Conservation (phyloP, 257 asterid species). For the Solanum dulcamara region DNA sequence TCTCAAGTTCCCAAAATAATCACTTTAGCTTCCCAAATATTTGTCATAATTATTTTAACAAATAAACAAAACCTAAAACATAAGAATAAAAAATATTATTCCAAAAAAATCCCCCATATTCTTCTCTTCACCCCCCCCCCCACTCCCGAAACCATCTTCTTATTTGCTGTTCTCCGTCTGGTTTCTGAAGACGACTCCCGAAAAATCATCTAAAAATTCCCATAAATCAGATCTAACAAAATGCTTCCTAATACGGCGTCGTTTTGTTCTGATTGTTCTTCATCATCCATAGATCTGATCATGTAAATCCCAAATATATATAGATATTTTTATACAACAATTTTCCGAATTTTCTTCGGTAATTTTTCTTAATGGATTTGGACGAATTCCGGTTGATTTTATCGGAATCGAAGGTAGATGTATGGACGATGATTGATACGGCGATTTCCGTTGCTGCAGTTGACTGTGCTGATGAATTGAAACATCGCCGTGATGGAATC, state of each 20-base stretch:
- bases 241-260: slow-evolving; percentile 12
- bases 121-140: not conserved
- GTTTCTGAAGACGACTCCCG: not conserved
- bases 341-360: not conserved
- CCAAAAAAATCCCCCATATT: slow-evolving; percentile 1
- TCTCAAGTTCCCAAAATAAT: not conserved
- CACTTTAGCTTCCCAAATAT: not conserved
- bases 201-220: not conserved
- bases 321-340: too few relatives aligned
- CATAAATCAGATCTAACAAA: not conserved
- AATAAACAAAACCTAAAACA: not conserved
- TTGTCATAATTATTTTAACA: not conserved
- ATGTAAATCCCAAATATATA: slow-evolving; percentile 3
- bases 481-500: slow-evolving; percentile 62
- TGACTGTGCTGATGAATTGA: slow-evolving; percentile 61
- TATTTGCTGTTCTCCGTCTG: not conserved
- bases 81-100: not conserved
- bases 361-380: slow-evolving; percentile 46
- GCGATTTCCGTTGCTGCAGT: slow-evolving; percentile 68
- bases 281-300: slow-evolving; percentile 14
- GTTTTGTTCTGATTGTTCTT: slow-evolving; percentile 8
- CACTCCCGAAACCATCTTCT: not conserved
- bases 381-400: slow-evolving; percentile 56
- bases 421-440: slow-evolving; percentile 73
- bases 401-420: slow-evolving; percentile 53